Evolutionary conservation across 1,284 basidiomycete genomes (phyloP).

Genomic region (Cryptococcus floricola): DNA sequence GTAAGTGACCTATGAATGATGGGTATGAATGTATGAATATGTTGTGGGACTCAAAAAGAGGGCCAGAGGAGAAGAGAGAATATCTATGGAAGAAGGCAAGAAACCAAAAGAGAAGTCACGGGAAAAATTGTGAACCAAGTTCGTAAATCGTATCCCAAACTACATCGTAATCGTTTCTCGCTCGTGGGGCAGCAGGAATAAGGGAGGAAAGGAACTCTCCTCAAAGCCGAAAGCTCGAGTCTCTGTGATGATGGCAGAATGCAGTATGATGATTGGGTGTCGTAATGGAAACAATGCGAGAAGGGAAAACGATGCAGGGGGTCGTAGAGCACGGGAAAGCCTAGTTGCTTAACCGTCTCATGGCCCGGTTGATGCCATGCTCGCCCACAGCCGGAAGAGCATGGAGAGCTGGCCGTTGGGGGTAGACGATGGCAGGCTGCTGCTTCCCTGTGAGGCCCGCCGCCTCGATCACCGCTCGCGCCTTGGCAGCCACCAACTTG

Average conservation of each 20-base stretch:
- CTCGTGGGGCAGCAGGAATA: background rate
- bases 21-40: constrained; percentile 1
- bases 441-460: constrained; percentile 6
- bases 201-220: background rate
- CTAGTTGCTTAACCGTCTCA: constrained; percentile 39
- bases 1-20: background rate
- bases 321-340: background rate
- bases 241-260: constrained; percentile 1
- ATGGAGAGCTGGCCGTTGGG: constrained; percentile 26
- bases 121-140: background rate
- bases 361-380: constrained; percentile 17
- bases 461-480: constrained; percentile 1
- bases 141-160: background rate
- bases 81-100: background rate
- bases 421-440: constrained; percentile 11
- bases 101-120: background rate
- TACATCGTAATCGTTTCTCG: background rate
- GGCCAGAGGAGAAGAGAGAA: background rate
- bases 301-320: background rate
- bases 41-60: background rate
- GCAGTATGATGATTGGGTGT: background rate
- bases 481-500: constrained; percentile 13
- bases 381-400: constrained; percentile 23
- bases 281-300: constrained; percentile 2
- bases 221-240: background rate